Evolutionary conservation across 306 rosid species (phyloP), one percentile per base, ranked within the genome.

Genomic region (Citrullus colocynthis): DNA sequence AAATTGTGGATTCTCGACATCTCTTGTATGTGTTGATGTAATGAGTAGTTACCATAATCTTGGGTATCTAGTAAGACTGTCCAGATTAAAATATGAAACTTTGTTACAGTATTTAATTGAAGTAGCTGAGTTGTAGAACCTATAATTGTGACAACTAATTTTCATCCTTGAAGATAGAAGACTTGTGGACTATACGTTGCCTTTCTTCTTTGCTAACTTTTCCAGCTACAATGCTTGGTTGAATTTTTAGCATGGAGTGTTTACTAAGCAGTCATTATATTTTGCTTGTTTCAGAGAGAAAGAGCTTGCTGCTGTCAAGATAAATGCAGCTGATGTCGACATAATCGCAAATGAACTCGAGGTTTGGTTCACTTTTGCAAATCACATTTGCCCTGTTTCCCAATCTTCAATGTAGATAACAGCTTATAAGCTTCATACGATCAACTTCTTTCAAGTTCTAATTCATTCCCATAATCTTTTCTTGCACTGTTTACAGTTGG

Each of bases 261-360:
- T 71, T 51, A 7, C 39, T 51, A 30, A 51, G 61, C 4, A 57
- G 39, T 76, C 36, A 20, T 42, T 60, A 58, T 59, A 44, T 61
- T 78, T 64, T 64, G 36, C 21, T 64, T 65, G 6, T 86, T 78
- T 11, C 80, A 95, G 99, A 83, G 99, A 95, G 82, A 95, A 91
- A 79, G 97, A 92, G 76, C 78, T 95, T 82, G 97, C 99, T 39
- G 89, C 97, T 20, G 97, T 95, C 30, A 88, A 92, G 88, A 95
- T 95, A 79, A 92, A 91, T 78, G 84, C 93, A 16, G 93, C 87
- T 5, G 97, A 95, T 16, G 89, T 95, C 81, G 97, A 92, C 85
- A 85, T 95, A 80, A 95, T 92, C 37, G 99, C 96, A 12, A 89
- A 87, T 77, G 99, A 95, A 66, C 87, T 95, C 30, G 99, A 95